Conservation (phyloP, 164 flowering plant species). For the Protea cynaroides region DNA sequence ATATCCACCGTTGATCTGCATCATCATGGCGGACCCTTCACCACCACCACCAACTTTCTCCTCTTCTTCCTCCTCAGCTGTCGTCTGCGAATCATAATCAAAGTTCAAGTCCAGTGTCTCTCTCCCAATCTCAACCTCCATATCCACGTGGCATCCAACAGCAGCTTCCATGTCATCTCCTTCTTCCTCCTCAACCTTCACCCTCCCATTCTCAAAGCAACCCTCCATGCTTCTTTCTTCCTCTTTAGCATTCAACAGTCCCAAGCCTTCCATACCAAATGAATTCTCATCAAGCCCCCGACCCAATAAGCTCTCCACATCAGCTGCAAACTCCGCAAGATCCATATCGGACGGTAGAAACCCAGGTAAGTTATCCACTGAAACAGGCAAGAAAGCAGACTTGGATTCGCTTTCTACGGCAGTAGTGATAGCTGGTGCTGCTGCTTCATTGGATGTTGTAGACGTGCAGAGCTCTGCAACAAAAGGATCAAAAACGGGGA, state of each 20-base stretch:
- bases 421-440: conserved; percentile 4
- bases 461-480: conserved; percentile 39
- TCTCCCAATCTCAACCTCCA: conserved; percentile 29
- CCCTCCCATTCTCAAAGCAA: conserved; percentile 18
- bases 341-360: conserved; percentile 69
- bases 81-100: conserved; percentile 38
- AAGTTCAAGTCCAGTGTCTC: conserved; percentile 56
- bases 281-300: conserved; percentile 56
- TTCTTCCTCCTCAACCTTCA: conserved; percentile 48
- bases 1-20: conserved; percentile 10
- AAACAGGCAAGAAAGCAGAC: neutral
- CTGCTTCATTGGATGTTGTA: conserved; percentile 14
- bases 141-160: conserved; percentile 15
- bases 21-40: conserved; percentile 2
- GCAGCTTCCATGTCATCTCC: conserved; percentile 11
- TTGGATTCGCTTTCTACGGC: neutral
- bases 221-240: conserved; percentile 9
- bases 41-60: conserved; percentile 14
- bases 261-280: conserved; percentile 65
- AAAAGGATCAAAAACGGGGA: conserved; percentile 63
- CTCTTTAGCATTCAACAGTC: conserved; percentile 37
- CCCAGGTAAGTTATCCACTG: conserved; percentile 25
- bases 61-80: conserved; percentile 43
- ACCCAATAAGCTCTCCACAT: conserved; percentile 74
- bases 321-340: conserved; percentile 79